Percentiles rank a stretch among this genome's conserved stretches.
Evolutionary conservation across 148 eudicot genomes (phyloP).

Genomic region (Fagopyrum homotropicum): DNA sequence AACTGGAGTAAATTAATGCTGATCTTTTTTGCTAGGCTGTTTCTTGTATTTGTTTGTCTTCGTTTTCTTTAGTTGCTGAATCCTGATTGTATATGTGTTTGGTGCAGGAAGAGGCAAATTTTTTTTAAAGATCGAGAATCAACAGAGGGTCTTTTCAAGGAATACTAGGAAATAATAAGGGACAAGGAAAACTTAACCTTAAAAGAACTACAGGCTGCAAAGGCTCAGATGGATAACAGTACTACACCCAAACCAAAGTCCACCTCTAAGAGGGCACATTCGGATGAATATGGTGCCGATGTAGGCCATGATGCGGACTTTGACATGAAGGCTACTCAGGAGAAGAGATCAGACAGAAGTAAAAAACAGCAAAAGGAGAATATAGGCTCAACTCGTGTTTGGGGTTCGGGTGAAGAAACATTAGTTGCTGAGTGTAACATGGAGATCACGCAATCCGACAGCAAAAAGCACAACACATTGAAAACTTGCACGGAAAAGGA

Average conservation of each 20-base stretch:
- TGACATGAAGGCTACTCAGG: background rate
- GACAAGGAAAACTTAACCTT: conserved; percentile 35
- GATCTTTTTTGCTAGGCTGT: background rate
- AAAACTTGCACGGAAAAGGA: too few species aligned
- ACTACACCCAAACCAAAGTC: conserved; percentile 15
- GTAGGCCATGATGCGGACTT: too few species aligned
- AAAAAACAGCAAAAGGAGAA: background rate
- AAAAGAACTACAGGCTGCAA: conserved; percentile 48
- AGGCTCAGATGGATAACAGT: conserved; percentile 32
- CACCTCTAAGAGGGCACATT: conserved; percentile 19
- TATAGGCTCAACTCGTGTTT: background rate
- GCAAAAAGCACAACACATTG: too few species aligned
- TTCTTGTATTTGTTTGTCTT: too few species aligned
- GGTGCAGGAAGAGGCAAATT: conserved; percentile 23
- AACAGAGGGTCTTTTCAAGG: conserved; percentile 46
- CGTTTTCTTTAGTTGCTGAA: too few species aligned
- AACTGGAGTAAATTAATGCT: background rate
- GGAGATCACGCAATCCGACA: too few species aligned
- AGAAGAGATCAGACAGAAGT: background rate
- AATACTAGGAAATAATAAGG: conserved; percentile 20
- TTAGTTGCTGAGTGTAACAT: too few species aligned
- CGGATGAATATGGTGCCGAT: too few species aligned
- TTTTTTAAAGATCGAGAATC: conserved; percentile 62
- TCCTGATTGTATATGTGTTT: background rate
- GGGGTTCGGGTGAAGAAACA: too few species aligned